Percentiles rank a stretch among this genome's conserved stretches.
Evolutionary conservation across 2,329 filamentous ascomycete genomes (phyloP).

Genomic region (Passalora sequoiae): DNA sequence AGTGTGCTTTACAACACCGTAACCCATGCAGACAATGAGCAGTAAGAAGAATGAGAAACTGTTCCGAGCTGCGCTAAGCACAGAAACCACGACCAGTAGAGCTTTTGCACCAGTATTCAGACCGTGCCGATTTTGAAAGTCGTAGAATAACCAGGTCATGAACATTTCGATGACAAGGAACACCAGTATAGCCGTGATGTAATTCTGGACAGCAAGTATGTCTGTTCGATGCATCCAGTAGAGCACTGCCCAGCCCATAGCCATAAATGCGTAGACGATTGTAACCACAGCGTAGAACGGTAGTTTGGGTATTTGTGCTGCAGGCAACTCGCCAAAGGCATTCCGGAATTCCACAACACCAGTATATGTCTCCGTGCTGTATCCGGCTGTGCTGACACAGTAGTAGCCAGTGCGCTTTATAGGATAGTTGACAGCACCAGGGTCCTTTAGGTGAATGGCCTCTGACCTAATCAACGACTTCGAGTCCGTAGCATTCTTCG

Average conservation of each 20-base stretch:
- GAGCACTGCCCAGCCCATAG: constrained; percentile 84
- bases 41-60: constrained; percentile 98
- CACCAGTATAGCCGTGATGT: constrained; percentile 92
- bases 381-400: constrained; percentile 76
- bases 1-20: constrained; percentile 91
- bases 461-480: constrained; percentile 69
- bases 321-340: constrained; percentile 90
- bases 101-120: constrained; percentile 77
- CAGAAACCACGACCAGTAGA: constrained; percentile 82
- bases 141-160: constrained; percentile 98
- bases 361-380: constrained; percentile 63
- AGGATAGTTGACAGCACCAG: constrained; percentile 70
- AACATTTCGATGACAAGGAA: constrained; percentile 95
- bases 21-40: constrained; percentile 98
- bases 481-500: constrained; percentile 69
- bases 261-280: constrained; percentile 85
- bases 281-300: constrained; percentile 95
- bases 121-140: constrained; percentile 88
- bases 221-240: constrained; percentile 93
- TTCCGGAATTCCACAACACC: constrained; percentile 90
- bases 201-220: constrained; percentile 95
- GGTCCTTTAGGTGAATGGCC: constrained; percentile 74
- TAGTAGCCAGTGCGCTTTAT: constrained; percentile 93
- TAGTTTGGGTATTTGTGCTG: constrained; percentile 91
- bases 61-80: constrained; percentile 89